Evolutionary conservation across 306 rosid genomes (phyloP), one percentile per base, ranked within the genome.

Genomic region (Albizia julibrissin): DNA sequence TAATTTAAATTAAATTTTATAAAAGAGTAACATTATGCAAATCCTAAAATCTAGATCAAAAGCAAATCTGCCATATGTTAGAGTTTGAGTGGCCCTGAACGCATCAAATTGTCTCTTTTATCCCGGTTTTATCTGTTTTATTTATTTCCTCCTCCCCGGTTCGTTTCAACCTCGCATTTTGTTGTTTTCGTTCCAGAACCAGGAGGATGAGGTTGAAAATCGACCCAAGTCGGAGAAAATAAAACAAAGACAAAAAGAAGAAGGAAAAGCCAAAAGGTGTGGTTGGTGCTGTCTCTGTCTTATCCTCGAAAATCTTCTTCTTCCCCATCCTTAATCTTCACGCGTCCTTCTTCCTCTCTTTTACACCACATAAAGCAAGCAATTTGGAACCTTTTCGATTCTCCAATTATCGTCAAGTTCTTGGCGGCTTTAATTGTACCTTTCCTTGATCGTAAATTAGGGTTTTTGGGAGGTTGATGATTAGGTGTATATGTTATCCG

Each of bases 401-500:
- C 77, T 16, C 9, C 65, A 49, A 6, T 73, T 47, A 3, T 9
- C 64, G 5, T 31, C 34, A 9, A 72, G 72, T 37, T 26, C 73
- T 26, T 21, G 42, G 67, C 34, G 50, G 22, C 29, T 7, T 76
- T 24, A 24, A 43, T 62, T 43, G 6, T 44, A 46, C 61, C 7
- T 72, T 44, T 16, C 11, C 42, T 43, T 77, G 19, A n/a, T 54
- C n/a, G 12, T 37, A 39, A 21, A 40, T 52, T 74, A 77, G 87
- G 87, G 85, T 69, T 81, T 79, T 72, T 37, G 40, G 62, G 44
- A 52, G 67, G 33, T 39, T 26, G 49, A 79, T 66, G 52, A 43
- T 79, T 42, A 27, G 33, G 49, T 52, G 46, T 13, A 8, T 40
- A 15, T n/a, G 19, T 39, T 33, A 10, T 52, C 70, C 72, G 13